phyloP scores from a whole-genome alignment of 345 rosid genomes.

The Leavenworthia alabamica region DNA sequence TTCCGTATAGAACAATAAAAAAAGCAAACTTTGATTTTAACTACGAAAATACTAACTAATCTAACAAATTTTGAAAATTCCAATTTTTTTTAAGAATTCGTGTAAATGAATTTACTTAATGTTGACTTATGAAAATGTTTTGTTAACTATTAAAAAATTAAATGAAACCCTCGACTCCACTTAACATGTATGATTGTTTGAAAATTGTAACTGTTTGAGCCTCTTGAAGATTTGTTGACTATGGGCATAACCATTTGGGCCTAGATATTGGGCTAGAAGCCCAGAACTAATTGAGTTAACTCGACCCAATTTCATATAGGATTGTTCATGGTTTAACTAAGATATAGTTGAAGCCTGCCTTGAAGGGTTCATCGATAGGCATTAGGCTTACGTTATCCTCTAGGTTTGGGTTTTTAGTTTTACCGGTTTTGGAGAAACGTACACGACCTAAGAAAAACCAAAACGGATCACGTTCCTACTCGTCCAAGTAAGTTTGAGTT shows the following conservation, averaged over 20 bases:
- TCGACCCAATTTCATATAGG: neutral
- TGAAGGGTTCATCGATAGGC: neutral
- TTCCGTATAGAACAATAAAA: neutral
- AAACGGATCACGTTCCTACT: neutral
- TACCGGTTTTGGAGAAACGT: neutral
- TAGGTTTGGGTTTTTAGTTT: neutral
- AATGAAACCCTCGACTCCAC: neutral
- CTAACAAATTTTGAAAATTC: neutral
- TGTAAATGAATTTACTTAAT: neutral
- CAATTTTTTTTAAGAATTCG: neutral
- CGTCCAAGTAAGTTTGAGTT: neutral
- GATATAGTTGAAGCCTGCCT: neutral
- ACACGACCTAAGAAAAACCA: neutral
- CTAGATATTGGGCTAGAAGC: neutral
- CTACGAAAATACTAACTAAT: neutral
- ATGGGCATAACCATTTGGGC: neutral
- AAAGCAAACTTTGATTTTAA: neutral
- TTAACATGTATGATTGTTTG: neutral
- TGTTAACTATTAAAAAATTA: neutral
- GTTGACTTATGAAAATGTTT: neutral
- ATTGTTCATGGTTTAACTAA: neutral
- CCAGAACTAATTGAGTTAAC: neutral
- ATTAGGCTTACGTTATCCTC: neutral
- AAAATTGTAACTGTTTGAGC: neutral
- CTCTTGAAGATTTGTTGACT: neutral